phyloP scores from a whole-genome alignment of 805 yeast species.

The Sugiyamaella americana region DNA sequence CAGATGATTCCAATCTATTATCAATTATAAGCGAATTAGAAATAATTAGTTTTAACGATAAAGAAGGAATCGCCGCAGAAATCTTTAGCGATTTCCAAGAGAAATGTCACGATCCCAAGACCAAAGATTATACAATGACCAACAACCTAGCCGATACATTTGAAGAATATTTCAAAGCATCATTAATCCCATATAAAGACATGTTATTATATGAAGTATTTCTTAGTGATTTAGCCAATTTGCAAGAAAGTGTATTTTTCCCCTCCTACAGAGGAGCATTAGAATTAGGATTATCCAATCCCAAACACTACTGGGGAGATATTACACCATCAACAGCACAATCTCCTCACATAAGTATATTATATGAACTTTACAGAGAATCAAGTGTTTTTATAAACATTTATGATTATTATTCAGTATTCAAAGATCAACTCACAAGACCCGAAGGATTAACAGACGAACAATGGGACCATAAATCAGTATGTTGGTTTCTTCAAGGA shows the following conservation, averaged over 20 bases:
- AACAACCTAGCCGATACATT: neutral
- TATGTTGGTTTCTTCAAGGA: constrained; percentile 71
- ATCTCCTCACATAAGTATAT: constrained; percentile 46
- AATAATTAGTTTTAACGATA: neutral
- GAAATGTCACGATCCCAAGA: neutral
- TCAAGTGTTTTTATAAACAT: constrained; percentile 65
- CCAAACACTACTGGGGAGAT: constrained; percentile 30
- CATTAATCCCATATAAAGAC: constrained; percentile 10
- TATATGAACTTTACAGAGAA: constrained; percentile 70
- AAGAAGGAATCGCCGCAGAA: neutral
- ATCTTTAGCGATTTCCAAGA: neutral
- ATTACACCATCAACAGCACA: constrained; percentile 28
- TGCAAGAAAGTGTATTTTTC: constrained; percentile 35
- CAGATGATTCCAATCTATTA: neutral
- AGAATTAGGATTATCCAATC: constrained; percentile 39
- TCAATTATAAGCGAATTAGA: neutral
- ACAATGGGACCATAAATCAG: constrained; percentile 56
- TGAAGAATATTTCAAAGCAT: neutral
- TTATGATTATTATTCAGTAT: constrained; percentile 60
- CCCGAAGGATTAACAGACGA: constrained; percentile 27
- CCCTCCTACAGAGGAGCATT: constrained; percentile 41
- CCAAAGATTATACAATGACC: neutral
- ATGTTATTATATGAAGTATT: constrained; percentile 39
- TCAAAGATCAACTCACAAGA: constrained; percentile 34
- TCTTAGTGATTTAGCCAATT: constrained; percentile 32